Evolutionary conservation across 257 asterid species (phyloP).

Genomic region (Scutellaria minor): DNA sequence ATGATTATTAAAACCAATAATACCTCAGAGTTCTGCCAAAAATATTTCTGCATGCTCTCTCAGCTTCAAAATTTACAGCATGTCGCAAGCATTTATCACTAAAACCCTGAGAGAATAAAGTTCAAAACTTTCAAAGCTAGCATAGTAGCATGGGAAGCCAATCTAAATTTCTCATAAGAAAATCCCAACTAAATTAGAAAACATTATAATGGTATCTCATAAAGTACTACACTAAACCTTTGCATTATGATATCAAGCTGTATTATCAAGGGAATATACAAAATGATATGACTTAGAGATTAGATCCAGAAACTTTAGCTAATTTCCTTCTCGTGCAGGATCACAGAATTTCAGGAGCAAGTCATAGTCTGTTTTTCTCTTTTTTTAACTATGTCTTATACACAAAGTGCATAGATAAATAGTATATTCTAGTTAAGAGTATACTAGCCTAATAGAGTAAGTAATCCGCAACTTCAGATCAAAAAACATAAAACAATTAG

Average conservation of each 20-base stretch:
- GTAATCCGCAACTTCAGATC: neutral
- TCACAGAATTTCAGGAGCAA: constrained; percentile 4
- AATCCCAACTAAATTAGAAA: neutral
- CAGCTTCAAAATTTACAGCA: constrained; percentile 60
- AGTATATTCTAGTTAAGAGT: neutral
- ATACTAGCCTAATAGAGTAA: neutral
- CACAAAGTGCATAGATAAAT: neutral
- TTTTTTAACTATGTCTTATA: neutral
- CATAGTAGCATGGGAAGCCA: constrained; percentile 25
- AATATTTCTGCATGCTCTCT: constrained; percentile 52
- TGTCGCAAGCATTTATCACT: constrained; percentile 67
- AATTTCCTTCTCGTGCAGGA: constrained; percentile 7
- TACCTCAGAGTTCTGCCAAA: constrained; percentile 67
- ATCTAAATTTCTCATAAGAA: neutral
- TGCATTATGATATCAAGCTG: constrained; percentile 3
- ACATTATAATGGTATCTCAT: neutral
- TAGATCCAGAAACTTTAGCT: neutral
- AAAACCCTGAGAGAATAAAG: constrained; percentile 60
- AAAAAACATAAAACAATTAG: neutral
- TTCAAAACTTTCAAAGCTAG: constrained; percentile 24
- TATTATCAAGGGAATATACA: neutral
- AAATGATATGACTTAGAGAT: constrained; percentile 15
- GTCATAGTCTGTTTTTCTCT: neutral
- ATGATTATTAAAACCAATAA: constrained; percentile 17
- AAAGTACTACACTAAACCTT: constrained; percentile 17